These are phyloP conservation scores for Eucalyptus urophylla DNA, from an alignment of 345 rosid species.

Conservation along the genomic window DNA sequence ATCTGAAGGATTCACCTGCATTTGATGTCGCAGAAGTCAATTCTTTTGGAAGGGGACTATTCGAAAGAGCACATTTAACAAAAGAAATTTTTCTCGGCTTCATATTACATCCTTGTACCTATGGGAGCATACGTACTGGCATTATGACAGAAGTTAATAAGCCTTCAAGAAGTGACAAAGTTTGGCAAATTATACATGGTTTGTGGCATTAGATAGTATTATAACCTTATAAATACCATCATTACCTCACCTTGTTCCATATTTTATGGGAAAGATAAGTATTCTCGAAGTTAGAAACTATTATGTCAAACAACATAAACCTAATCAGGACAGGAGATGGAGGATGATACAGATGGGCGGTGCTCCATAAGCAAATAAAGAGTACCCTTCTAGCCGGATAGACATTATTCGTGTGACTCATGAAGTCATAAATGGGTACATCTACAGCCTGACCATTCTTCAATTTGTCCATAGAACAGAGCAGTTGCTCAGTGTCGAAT, in stretches of 20 bases:
- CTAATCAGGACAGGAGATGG: neutral
- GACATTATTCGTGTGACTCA: conserved; percentile 55
- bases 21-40: neutral
- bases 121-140: neutral
- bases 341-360: neutral
- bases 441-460: conserved; percentile 89
- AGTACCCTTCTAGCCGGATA: conserved; percentile 59
- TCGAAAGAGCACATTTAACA: neutral
- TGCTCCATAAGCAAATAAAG: neutral
- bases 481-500: conserved; percentile 68
- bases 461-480: conserved; percentile 76
- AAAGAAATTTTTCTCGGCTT: neutral
- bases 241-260: neutral
- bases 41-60: neutral
- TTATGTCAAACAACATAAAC: neutral
- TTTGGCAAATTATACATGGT: neutral
- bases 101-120: neutral
- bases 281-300: neutral
- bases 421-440: conserved; percentile 87
- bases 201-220: neutral
- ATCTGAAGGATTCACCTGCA: conserved; percentile 92
- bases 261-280: neutral
- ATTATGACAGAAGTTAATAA: neutral
- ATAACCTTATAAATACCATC: neutral
- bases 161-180: neutral